Base-by-base conservation (phyloP, 345 rosid genomes). In the Raphanus raphanistrum region DNA sequence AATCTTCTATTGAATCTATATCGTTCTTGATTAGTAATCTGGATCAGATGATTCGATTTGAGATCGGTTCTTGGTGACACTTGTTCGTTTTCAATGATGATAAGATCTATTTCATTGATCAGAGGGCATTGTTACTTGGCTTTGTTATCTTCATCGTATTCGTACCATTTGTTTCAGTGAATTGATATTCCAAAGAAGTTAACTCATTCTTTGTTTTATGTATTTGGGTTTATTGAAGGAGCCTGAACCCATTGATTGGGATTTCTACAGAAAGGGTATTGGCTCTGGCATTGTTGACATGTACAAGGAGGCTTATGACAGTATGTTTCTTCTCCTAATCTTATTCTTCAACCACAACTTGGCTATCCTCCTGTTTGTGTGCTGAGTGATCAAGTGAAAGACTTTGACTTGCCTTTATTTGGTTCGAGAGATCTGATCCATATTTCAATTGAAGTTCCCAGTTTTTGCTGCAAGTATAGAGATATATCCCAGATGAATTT, bases 221-320 rank as follows among this genome's bases (percentile, higher is more conserved):
- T 33, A 13, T 12, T 10, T 4, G 11, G 10, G 32, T 35, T 28
- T 61, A 45, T 12, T 60, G 54, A 86, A 96, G 99, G 99, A 96
- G 66, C 99, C 98, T 17, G 97, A 91, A 76, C 99, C 98, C 12
- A 76, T 96, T 73, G 87, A 93, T 79, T 96, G 99, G 98, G 97
- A 91, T 32, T 87, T 83, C 70, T 93, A 93, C 65, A 87, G 97
- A 70, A 93, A 90, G 76, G 90, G 89, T 72, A 86, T 93, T 71
- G 99, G 99, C 13, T 48, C 94, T 76, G 96, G 97, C 71, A 79
- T 93, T 78, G 97, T 96, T 75, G 99, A 93, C 85, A 85, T 86
- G 98, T 93, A 91, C 87, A 91, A 96, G 85, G 87, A 90, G 79
- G 96, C 89, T 70, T 91, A 89, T 78, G 98, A 96, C 32, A 91